These are phyloP conservation scores for Cercospora zeae-maydis DNA, from an alignment of 2,329 filamentous ascomycete genomes.

Conservation along the genomic window DNA sequence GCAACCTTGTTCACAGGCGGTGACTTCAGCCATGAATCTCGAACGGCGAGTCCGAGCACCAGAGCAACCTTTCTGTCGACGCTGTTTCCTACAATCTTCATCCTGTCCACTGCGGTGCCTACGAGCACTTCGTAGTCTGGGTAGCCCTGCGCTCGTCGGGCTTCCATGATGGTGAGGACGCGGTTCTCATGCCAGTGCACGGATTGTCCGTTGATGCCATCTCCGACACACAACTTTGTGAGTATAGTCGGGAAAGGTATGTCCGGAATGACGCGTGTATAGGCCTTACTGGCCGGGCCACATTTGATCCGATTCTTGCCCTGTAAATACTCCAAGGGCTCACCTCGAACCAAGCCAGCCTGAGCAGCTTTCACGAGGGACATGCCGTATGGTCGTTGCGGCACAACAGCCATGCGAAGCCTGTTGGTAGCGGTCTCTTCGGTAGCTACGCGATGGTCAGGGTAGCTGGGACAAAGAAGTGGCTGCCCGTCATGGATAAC, in stretches of 20 bases:
- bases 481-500: slow-evolving; percentile 58
- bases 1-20: not conserved
- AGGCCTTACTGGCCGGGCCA: slow-evolving; percentile 37
- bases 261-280: slow-evolving; percentile 52
- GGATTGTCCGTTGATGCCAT: slow-evolving; percentile 53
- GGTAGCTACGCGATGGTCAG: slow-evolving; percentile 61
- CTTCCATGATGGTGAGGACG: slow-evolving; percentile 62
- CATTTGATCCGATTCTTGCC: slow-evolving; percentile 17
- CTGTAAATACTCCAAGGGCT: slow-evolving; percentile 22
- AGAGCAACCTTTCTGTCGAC: slow-evolving; percentile 67
- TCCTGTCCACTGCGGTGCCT: slow-evolving; percentile 55
- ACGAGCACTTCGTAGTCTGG: slow-evolving; percentile 68
- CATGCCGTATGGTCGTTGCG: slow-evolving; percentile 48
- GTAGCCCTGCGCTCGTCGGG: slow-evolving; percentile 65
- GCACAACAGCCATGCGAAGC: slow-evolving; percentile 55
- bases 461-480: slow-evolving; percentile 60
- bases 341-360: slow-evolving; percentile 29
- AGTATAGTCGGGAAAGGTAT: slow-evolving; percentile 61
- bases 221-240: slow-evolving; percentile 51
- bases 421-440: slow-evolving; percentile 43
- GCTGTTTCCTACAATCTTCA: slow-evolving; percentile 70
- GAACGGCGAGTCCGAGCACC: slow-evolving; percentile 60
- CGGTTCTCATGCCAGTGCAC: slow-evolving; percentile 67
- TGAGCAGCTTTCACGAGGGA: slow-evolving; percentile 33
- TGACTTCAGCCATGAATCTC: slow-evolving; percentile 51